These are phyloP conservation scores for Avena insularis DNA, from an alignment of 176 grass and related monocot genomes.

Conservation along the genomic window DNA sequence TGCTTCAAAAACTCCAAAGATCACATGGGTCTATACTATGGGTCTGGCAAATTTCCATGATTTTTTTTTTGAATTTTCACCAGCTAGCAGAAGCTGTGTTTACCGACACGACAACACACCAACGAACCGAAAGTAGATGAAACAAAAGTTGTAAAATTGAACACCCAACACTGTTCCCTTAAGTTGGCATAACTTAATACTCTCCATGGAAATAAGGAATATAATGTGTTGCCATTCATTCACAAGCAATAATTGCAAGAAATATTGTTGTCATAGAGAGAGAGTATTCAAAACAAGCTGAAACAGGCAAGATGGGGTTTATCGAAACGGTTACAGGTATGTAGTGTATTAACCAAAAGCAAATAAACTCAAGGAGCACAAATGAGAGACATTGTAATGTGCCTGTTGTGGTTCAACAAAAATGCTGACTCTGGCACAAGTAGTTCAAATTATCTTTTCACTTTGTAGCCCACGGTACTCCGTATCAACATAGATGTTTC, in stretches of 20 bases:
- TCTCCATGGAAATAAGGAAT: background rate
- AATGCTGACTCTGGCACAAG: background rate
- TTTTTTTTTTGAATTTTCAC: background rate
- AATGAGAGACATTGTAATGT: background rate
- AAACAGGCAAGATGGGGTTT: slow-evolving; percentile 7
- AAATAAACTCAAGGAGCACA: slow-evolving; percentile 9
- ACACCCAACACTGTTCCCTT: background rate
- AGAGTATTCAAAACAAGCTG: slow-evolving; percentile 14
- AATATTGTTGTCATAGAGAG: background rate
- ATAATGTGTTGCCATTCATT: background rate
- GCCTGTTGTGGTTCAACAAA: background rate
- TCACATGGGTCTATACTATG: background rate
- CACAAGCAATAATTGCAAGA: slow-evolving; percentile 19
- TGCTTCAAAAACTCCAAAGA: background rate
- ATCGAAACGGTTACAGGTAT: background rate
- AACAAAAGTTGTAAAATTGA: background rate
- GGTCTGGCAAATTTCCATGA: background rate
- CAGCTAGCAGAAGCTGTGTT: background rate
- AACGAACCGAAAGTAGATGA: background rate
- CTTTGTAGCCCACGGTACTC: background rate
- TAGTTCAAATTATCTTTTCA: background rate
- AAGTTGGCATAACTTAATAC: too few species aligned
- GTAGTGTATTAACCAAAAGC: slow-evolving; percentile 29
- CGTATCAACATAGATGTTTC: background rate
- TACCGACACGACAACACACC: background rate